A percentile compares a stretch with the other conserved stretches of the same genome.
These are phyloP conservation scores for Leccinum boreale DNA, from an alignment of 768 basidiomycete genomes.

Conservation along the genomic window DNA sequence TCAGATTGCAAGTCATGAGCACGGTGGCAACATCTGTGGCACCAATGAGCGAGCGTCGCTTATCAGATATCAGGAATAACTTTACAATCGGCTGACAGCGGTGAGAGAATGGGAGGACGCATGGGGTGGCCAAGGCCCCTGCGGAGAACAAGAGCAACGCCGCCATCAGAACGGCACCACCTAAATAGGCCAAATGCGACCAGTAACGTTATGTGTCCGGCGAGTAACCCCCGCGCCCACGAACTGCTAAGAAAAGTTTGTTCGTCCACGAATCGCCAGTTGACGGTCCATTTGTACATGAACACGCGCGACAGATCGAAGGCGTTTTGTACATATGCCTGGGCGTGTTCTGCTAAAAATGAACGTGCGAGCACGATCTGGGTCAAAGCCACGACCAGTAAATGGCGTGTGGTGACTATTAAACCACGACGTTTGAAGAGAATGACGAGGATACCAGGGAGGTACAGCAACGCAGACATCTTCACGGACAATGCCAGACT, in stretches of 20 bases:
- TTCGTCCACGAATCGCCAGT: conserved; percentile 88
- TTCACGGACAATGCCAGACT: conserved; percentile 78
- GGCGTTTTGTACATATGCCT: conserved; percentile 68
- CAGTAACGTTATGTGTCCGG: conserved; percentile 61
- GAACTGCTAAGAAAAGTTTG: conserved; percentile 63
- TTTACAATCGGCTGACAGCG: conserved; percentile 65
- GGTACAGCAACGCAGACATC: conserved; percentile 89
- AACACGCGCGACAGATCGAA: conserved; percentile 90
- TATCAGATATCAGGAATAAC: conserved; percentile 8
- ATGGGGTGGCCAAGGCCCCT: conserved; percentile 52
- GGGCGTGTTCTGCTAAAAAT: conserved; percentile 60
- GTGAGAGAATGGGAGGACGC: conserved; percentile 43
- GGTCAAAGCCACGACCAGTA: conserved; percentile 34
- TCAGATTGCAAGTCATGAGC: conserved; percentile 86
- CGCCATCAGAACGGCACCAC: conserved; percentile 80
- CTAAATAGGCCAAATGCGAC: conserved; percentile 62
- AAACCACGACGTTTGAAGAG: conserved; percentile 73
- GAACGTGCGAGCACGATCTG: conserved; percentile 67
- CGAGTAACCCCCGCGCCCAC: conserved; percentile 62
- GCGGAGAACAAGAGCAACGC: conserved; percentile 51
- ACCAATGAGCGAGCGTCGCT: conserved; percentile 13
- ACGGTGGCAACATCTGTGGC: conserved; percentile 69
- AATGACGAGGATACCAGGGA: conserved; percentile 84
- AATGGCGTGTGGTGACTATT: conserved; percentile 45
- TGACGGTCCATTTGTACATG: conserved; percentile 96